phyloP scores from a whole-genome alignment of 768 basidiomycete genomes.

The Floccularia luteovirens region DNA sequence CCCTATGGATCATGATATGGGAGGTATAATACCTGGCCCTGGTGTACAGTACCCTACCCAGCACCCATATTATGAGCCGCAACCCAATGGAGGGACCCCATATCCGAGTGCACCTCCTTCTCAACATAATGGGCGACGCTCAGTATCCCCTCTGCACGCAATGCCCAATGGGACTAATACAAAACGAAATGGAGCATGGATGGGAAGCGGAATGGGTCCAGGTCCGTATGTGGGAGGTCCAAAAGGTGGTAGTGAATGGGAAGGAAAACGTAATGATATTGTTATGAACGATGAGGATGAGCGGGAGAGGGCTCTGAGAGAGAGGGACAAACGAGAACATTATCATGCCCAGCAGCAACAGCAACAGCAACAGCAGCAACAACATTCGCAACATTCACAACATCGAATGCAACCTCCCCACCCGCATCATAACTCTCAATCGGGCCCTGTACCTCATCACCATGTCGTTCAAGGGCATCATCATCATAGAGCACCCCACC shows the following conservation, averaged over 20 bases:
- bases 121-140: conserved; percentile 18
- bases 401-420: no score
- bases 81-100: neutral
- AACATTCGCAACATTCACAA: conserved; percentile 18
- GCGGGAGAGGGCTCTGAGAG: conserved; percentile 20
- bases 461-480: conserved; percentile 26
- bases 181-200: conserved; percentile 27
- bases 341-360: conserved; percentile 25
- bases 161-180: conserved; percentile 19
- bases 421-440: conserved; percentile 8
- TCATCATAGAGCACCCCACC: conserved; percentile 40
- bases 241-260: conserved; percentile 13
- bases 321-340: conserved; percentile 16
- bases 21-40: conserved; percentile 10
- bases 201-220: conserved; percentile 23
- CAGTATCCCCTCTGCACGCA: conserved; percentile 28
- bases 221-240: conserved; percentile 4
- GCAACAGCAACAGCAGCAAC: conserved; percentile 25
- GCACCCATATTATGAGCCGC: conserved; percentile 23
- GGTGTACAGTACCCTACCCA: conserved; percentile 20
- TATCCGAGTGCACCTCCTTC: neutral
- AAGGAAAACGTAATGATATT: conserved; percentile 18
- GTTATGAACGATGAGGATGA: conserved; percentile 27
- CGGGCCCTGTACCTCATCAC: conserved; percentile 19
- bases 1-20: conserved; percentile 17